A percentile compares a stretch with the other conserved stretches of the same genome.
phyloP scores from a whole-genome alignment of 108 stramenopile genomes.

The Nitzschia sp. region DNA sequence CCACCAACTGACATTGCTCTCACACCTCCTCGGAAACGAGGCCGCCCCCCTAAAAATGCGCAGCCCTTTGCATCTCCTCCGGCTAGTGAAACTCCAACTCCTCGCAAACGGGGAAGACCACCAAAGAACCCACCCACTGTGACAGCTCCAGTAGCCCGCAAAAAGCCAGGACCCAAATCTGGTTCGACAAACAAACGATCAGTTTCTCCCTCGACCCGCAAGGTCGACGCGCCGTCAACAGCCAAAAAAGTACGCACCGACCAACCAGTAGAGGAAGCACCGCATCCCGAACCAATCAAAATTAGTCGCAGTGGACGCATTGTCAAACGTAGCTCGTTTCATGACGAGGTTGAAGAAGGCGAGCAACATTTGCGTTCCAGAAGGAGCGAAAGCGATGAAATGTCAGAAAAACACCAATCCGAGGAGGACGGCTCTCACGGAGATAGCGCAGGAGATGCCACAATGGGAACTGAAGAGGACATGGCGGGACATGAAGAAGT shows the following conservation, averaged over 20 bases:
- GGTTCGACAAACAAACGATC: conserved; percentile 6
- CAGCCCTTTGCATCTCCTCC: conserved; percentile 1
- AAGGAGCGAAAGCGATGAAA: not conserved
- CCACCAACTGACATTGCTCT: not conserved
- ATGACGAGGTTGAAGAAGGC: conserved; percentile 72
- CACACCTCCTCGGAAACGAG: conserved; percentile 27
- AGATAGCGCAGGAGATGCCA: conserved; percentile 6
- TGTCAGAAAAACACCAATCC: not conserved
- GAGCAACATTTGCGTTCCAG: conserved; percentile 51
- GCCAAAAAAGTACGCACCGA: conserved; percentile 14
- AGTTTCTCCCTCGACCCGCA: not conserved
- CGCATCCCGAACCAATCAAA: conserved; percentile 22
- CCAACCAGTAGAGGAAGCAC: not conserved
- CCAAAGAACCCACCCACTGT: conserved; percentile 11
- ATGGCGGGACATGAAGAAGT: not conserved
- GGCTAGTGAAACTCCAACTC: not conserved
- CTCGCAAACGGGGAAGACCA: conserved; percentile 32
- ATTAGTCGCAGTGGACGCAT: conserved; percentile 77
- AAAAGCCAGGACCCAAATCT: not conserved
- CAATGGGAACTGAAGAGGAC: not conserved
- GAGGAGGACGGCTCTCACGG: not conserved
- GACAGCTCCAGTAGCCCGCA: not conserved
- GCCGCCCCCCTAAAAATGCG: conserved; percentile 34
- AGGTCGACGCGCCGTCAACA: not conserved
- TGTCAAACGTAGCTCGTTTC: conserved; percentile 69